Evolutionary conservation across 169 alveolate genomes (phyloP), one percentile per base, ranked within the genome.

Genomic region (Plasmodium knowlesi): DNA sequence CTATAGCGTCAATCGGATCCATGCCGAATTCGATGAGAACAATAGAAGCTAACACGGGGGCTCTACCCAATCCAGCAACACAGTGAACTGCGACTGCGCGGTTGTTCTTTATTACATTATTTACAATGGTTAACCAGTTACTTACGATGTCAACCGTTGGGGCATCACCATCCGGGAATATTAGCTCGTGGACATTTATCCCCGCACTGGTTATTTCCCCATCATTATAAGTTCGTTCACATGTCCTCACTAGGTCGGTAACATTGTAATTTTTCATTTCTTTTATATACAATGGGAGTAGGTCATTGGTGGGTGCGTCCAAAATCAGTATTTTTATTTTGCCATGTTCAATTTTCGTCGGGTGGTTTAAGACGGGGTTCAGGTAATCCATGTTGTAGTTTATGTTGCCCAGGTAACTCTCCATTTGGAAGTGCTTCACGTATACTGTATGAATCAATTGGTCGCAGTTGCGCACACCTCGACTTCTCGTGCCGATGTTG

Each of bases 51-150:
- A 97, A 96, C 32, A 98, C 99, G 14, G 99, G 99, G 32, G 99
- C 99, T 54, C 99, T 90, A 32, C 99, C 99, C 34, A 98, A 96
- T 9, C 99, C 99, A 3, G 99, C 99, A 34, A 98, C 98, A 86
- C 99, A 98, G 85, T 98, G 99, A n/a, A 98, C 99, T 12, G 99
- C 99, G 10, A 98, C 97, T 73, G 98, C 97, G 4, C 97, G 96
- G 22, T 96, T 96, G 79, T 92, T 93, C 41, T 93, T 96, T 46
- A 96, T 92, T 19, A 92, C 96, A n/a, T 94, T 91, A 81, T 94
- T 96, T n/a, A 97, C 96, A n/a, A 97, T 92, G 8, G 84, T 92
- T 30, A 98, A 83, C 99, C 99, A 98, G 80, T 95, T 96, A 41
- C 90, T 89, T 25, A 98, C 96, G 28, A 98, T 96, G n/a, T 96